These are phyloP conservation scores for Trametes coccinea DNA, from an alignment of 768 basidiomycete species.

Conservation along the genomic window DNA sequence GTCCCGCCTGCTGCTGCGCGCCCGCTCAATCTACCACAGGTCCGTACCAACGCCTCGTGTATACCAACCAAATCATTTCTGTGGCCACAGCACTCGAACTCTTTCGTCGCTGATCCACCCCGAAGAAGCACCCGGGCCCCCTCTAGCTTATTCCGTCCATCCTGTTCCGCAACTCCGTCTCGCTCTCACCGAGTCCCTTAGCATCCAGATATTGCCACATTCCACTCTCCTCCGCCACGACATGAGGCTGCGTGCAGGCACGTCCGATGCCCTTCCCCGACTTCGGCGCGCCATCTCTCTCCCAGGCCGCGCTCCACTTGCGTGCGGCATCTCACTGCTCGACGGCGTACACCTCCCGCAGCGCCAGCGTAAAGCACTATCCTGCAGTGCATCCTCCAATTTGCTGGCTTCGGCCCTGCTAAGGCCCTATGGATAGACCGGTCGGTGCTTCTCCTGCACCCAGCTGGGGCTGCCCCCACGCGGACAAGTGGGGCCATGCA, in stretches of 20 bases:
- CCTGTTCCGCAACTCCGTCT: conserved; percentile 3
- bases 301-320: conserved; percentile 11
- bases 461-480: conserved; percentile 12
- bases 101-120: neutral
- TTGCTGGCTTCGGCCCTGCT: neutral
- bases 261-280: neutral
- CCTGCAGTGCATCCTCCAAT: conserved; percentile 3
- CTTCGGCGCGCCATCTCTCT: neutral
- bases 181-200: conserved; percentile 1
- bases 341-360: conserved; percentile 4
- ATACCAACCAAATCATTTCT: neutral
- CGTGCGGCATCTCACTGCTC: conserved; percentile 7
- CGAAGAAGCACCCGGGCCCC: neutral
- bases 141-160: conserved; percentile 11
- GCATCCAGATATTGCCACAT: neutral
- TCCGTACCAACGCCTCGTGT: neutral
- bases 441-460: neutral
- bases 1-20: conserved; percentile 11
- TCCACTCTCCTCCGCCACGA: neutral
- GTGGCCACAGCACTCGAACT: neutral
- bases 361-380: neutral
- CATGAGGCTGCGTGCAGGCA: conserved; percentile 14
- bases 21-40: neutral
- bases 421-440: neutral
- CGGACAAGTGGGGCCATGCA: conserved; percentile 12